Evolutionary conservation across 768 basidiomycete genomes (phyloP), one percentile per base, ranked within the genome.

Genomic region (Mycena venus): DNA sequence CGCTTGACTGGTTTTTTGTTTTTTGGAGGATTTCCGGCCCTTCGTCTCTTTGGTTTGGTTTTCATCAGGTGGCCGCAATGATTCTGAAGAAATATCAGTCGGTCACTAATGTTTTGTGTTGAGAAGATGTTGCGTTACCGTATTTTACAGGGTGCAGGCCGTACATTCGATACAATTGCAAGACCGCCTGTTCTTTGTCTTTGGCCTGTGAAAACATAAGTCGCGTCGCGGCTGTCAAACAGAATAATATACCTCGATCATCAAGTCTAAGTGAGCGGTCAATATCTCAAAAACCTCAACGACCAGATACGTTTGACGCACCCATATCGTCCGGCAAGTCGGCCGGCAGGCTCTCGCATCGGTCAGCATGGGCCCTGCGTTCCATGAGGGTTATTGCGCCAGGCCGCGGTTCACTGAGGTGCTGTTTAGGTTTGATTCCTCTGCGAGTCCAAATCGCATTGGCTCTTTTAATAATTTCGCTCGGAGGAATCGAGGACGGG

Each of bases 111-210:
- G 5, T 10, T 36, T 17, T 34, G 9, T 17, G 12, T 7, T 25
- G 21, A 7, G 6, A 47, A 53, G n/a, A 31, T 2, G 12, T n/a
- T 32, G 9, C 17, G 25, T 17, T 32, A 90, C 90, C 91, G 74
- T 91, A 83, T 11, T 88, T 89, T 27, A 95, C 93, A 19, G 91
- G 89, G 51, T 91, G 84, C 5, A 97, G 81, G 56, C 85, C 86
- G 78, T 98, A 98, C 34, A 94, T 92, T 70, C 96, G 82, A 80
- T 95, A 92, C 55, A 98, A 79, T 74, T 97, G 91, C 69, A 98
- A 88, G 7, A 98, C 96, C 2, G 96, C 97, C 80, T 97, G 97
- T 81, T 98, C 97, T 84, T 97, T 95, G 82, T 95, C 95, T 81
- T 96, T 96, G 3, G 95, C 95, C 87, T 88, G 40, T 27, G 44